Base-by-base conservation (phyloP, 306 rosid genomes). In the Benincasa hispida region DNA sequence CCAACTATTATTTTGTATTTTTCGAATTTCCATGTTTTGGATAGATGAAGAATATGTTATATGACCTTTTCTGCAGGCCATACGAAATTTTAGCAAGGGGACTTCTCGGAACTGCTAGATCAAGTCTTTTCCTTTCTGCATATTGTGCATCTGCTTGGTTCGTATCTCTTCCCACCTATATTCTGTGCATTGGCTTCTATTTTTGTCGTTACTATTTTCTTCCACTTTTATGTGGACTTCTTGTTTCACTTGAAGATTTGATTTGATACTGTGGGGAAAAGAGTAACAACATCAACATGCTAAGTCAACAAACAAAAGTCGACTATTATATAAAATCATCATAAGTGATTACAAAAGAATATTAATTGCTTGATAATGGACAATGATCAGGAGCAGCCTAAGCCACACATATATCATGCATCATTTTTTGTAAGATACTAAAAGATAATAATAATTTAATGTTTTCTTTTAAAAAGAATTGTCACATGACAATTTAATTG, bases 61-160 rank as follows among this genome's bases (percentile, higher is more conserved):
- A 8, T 79, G 15, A 76, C 74, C 82, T 65, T 68, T 19, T 84
- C 25, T 62, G 90, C 92, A 95, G 99, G 85, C 90, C 93, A 15
- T 60, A 37, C 79, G 81, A 87, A 56, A 88, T 95, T 82, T 78
- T 95, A 54, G 87, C 87, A 35, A 95, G 91, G 79, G 92, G 92
- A 81, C 88, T 94, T 81, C 56, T 92, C 56, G 99, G 96, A 79
- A 95, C 99, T 53, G 91, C 96, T 39, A 87, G 98, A 83, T 95
- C 99, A 84, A 95, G 99, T 88, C 84, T 95, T 87, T 95, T 94
- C 82, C 92, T 95, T 27, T 92, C 99, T 22, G 88, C 74, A 42
- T 92, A 95, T 77, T 95, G 98, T 51, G 50, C 99, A 63, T 90
- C 98, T 77, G 96, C 98, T 78, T 95, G 99, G 99, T 95, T 74